phyloP scores from a whole-genome alignment of 371 early-diverging fungal species.

The Mortierella sp. region DNA sequence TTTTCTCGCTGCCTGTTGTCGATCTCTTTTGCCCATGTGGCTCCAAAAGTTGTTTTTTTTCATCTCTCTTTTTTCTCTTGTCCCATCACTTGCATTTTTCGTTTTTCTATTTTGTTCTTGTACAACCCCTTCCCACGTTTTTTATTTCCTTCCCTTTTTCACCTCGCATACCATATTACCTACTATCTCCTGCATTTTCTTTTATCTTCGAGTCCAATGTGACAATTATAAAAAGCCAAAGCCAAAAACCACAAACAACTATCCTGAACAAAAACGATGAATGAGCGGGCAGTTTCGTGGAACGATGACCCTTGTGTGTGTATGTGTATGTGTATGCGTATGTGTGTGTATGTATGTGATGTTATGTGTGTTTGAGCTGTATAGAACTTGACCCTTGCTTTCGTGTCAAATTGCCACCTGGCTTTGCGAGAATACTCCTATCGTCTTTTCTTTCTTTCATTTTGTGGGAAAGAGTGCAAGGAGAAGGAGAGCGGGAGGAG shows the following conservation, averaged over 20 bases:
- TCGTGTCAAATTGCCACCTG: neutral
- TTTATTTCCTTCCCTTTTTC: conserved; percentile 1
- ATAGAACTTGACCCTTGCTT: neutral
- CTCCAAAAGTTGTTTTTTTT: conserved; percentile 2
- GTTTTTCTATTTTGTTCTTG: neutral
- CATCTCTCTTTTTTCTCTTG: conserved; percentile 8
- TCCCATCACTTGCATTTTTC: neutral
- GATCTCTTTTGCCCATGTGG: neutral
- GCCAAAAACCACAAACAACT: neutral
- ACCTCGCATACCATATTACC: neutral
- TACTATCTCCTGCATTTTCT: neutral
- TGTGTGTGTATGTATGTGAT: neutral
- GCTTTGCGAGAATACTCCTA: too few species aligned
- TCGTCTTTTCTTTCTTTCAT: too few species aligned
- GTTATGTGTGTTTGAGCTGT: neutral
- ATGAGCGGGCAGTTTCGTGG: too few species aligned
- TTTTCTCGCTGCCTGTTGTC: neutral
- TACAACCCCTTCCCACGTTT: conserved; percentile 4
- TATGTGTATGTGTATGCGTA: neutral
- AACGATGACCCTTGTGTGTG: neutral
- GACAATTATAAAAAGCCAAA: neutral
- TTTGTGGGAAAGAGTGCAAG: too few species aligned
- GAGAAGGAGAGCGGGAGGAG: too few species aligned
- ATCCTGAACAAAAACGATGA: neutral
- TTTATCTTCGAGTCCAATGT: neutral